Evolutionary conservation across 768 basidiomycete genomes (phyloP).

Genomic region (Calocybe indica): DNA sequence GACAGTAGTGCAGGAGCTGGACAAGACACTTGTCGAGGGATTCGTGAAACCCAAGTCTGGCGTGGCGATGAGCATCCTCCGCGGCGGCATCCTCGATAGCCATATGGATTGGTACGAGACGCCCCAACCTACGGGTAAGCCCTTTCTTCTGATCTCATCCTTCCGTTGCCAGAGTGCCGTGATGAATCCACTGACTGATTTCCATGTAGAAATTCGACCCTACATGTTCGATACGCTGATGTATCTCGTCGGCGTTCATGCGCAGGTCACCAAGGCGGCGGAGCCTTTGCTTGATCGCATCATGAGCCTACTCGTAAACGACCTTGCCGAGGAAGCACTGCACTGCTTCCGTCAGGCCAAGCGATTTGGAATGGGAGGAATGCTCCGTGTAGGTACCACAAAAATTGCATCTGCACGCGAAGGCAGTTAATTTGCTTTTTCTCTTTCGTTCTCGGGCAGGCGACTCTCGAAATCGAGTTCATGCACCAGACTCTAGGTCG

Average conservation of each 20-base stretch:
- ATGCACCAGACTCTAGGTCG: conserved; percentile 93
- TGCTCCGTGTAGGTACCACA: conserved; percentile 72
- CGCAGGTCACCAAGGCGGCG: conserved; percentile 79
- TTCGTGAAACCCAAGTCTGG: conserved; percentile 80
- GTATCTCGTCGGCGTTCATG: conserved; percentile 86
- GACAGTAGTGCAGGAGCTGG: conserved; percentile 76
- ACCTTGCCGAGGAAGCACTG: conserved; percentile 78
- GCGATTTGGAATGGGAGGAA: conserved; percentile 96
- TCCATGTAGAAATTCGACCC: conserved; percentile 69
- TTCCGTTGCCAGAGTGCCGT: not conserved
- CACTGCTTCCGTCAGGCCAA: conserved; percentile 84
- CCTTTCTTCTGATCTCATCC: no score
- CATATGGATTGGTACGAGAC: conserved; percentile 94
- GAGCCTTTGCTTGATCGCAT: conserved; percentile 79
- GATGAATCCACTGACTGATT: not conserved
- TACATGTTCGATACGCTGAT: conserved; percentile 91
- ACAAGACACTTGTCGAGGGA: conserved; percentile 84
- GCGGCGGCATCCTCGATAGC: conserved; percentile 71
- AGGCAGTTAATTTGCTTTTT: no score
- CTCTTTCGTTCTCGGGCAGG: conserved; percentile 38
- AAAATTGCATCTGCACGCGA: no score
- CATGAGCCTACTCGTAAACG: conserved; percentile 74
- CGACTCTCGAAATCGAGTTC: conserved; percentile 98
- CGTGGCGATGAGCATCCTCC: conserved; percentile 60
- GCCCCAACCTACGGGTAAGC: conserved; percentile 75